Base-by-base conservation (phyloP, 2,329 filamentous ascomycete species). In the Colletotrichum tofieldiae region DNA sequence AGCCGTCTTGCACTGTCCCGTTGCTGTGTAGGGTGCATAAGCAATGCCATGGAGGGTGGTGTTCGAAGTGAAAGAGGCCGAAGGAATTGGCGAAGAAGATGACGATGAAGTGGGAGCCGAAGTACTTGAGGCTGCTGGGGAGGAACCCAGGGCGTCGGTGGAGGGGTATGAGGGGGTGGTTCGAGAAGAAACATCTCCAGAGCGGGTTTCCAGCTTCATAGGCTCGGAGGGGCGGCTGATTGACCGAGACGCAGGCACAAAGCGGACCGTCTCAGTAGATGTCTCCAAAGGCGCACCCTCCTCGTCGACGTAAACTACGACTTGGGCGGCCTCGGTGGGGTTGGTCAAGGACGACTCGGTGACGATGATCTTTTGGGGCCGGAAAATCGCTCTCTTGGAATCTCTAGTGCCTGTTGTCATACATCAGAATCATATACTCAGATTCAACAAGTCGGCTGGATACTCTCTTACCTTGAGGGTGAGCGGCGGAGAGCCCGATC, bases 1-100 rank as follows among this genome's bases (percentile, higher is more conserved):
- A 65, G 87, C 83, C 7, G 87, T 84, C 81, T 96, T 96, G 87
- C 94, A 97, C 67, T 82, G 82, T 39, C 88, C 85, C 71, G 88
- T 85, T 16, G 79, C 80, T 35, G 83, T 84, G 79, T 87, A 88
- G 0, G 86, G 86, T 1, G 86, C 84, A 75, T 88, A 88, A 2
- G 86, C 84, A 39, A 88, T 78, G 5, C 86, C 86, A 41, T 84
- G 81, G 23, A 73, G 61, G 29, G 9, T 66, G n/a, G 37, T 47
- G 39, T 56, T 59, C 9, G 60, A 56, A 29, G 70, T 32, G 26
- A 45, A 23, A 35, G 18, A 16, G 8, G 49, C 39, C n/a, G 47
- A 60, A 35, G 61, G 37, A 5, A 56, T 32, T 18, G 51, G 14
- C 32, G 54, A 26, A 26, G 63, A 20, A 20, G 63, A 37, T 39